A percentile compares a stretch with the other conserved stretches of the same genome.
Evolutionary conservation across 257 asterid genomes (phyloP).

Genomic region (Leonotis leonurus): DNA sequence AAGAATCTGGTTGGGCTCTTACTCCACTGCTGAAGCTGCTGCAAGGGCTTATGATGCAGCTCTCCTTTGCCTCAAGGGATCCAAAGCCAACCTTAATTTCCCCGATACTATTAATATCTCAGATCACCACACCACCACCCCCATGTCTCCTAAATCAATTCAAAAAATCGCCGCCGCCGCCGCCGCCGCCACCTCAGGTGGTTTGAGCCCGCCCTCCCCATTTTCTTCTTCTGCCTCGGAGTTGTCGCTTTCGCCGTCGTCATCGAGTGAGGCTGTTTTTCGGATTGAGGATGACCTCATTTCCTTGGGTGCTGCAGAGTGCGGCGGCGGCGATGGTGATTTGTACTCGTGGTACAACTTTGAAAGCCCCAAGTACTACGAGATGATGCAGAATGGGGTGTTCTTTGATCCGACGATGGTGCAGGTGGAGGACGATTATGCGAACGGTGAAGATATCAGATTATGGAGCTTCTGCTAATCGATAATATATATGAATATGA

Average conservation of each 20-base stretch:
- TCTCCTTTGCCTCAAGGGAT: slow-evolving; percentile 65
- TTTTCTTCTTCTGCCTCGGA: slow-evolving; percentile 12
- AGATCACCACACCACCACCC: background rate
- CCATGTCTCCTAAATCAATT: slow-evolving; percentile 70
- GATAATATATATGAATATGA: too few species aligned
- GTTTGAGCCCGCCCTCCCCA: slow-evolving; percentile 13
- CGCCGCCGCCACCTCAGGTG: slow-evolving; percentile 18
- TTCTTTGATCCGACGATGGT: slow-evolving; percentile 49
- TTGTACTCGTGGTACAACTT: slow-evolving; percentile 48
- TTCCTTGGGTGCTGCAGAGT: background rate
- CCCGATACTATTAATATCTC: slow-evolving; percentile 26
- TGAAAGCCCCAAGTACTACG: slow-evolving; percentile 66
- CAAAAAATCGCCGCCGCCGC: slow-evolving; percentile 65
- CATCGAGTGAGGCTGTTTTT: background rate
- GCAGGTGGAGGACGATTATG: slow-evolving; percentile 27
- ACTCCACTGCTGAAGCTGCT: slow-evolving; percentile 89
- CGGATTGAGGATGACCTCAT: slow-evolving; percentile 28
- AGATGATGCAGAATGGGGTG: slow-evolving; percentile 54
- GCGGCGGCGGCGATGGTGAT: background rate
- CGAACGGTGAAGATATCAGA: slow-evolving; percentile 52
- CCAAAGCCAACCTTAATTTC: slow-evolving; percentile 65
- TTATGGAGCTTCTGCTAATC: slow-evolving; percentile 80
- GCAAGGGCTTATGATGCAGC: slow-evolving; percentile 98
- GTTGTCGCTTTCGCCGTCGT: background rate
- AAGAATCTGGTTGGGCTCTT: slow-evolving; percentile 91